Percentiles rank a stretch among this genome's conserved stretches.
These are phyloP conservation scores for Nelumbo lutea DNA, from an alignment of 164 flowering plant genomes.

Conservation along the genomic window DNA sequence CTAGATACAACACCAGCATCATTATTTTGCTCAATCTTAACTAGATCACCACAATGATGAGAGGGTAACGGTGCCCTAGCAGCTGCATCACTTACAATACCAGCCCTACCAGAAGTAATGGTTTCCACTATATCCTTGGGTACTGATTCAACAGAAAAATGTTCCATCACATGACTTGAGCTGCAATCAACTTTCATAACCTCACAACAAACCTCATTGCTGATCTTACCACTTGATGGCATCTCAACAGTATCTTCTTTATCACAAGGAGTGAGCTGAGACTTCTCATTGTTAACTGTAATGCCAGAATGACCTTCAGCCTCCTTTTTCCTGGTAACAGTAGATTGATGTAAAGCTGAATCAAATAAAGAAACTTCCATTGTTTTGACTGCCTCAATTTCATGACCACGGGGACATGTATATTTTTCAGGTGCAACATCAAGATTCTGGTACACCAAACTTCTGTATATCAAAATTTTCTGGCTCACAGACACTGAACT, in stretches of 20 bases:
- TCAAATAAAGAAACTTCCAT: not conserved
- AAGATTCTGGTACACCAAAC: conserved; percentile 7
- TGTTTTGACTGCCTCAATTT: not conserved
- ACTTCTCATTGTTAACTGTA: not conserved
- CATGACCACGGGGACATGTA: not conserved
- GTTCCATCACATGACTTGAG: not conserved
- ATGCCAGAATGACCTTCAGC: not conserved
- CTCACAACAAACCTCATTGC: not conserved
- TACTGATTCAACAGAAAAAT: conserved; percentile 2
- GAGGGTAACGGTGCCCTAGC: not conserved
- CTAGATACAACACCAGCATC: not conserved
- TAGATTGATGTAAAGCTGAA: conserved; percentile 1
- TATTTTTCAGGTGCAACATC: not conserved
- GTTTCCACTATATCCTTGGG: conserved; percentile 1
- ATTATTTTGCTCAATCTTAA: not conserved
- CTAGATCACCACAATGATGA: conserved; percentile 3
- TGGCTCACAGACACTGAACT: not conserved
- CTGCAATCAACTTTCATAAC: conserved; percentile 1
- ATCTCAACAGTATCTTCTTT: not conserved
- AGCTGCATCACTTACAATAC: not conserved
- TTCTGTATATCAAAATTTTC: conserved; percentile 16
- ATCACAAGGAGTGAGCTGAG: not conserved
- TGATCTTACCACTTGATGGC: not conserved
- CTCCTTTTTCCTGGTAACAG: not conserved
- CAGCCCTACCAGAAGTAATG: not conserved